These are phyloP conservation scores for Rubroboletus pulcherrimus DNA, from an alignment of 768 basidiomycete species.

Conservation along the genomic window DNA sequence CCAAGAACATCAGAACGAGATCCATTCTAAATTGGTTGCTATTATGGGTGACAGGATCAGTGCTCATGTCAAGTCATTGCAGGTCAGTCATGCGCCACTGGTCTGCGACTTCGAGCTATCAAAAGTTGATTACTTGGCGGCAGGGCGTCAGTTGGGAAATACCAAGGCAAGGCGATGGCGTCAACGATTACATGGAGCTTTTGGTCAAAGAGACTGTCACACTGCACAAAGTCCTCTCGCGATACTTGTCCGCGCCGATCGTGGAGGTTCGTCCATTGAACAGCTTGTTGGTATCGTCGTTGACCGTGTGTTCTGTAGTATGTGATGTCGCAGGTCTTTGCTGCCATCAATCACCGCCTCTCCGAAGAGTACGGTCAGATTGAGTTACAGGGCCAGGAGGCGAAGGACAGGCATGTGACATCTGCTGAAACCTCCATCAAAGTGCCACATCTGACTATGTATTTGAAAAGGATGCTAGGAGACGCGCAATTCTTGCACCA, in stretches of 20 bases:
- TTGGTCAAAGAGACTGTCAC: constrained; percentile 94
- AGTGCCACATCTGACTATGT: constrained; percentile 14
- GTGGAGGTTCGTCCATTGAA: constrained; percentile 61
- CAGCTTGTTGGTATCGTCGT: constrained; percentile 7
- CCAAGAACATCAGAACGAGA: constrained; percentile 99
- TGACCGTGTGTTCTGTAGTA: constrained; percentile 43
- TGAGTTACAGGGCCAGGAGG: constrained; percentile 77
- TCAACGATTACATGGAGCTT: constrained; percentile 89
- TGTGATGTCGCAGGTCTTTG: constrained; percentile 94
- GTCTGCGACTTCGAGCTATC: neutral
- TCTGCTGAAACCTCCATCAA: constrained; percentile 2
- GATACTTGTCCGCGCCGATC: constrained; percentile 73
- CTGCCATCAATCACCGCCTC: constrained; percentile 86
- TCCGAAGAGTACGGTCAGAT: constrained; percentile 82
- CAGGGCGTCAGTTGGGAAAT: constrained; percentile 80
- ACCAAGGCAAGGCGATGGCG: constrained; percentile 54
- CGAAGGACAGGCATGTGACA: constrained; percentile 69
- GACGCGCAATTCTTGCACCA: constrained; percentile 77
- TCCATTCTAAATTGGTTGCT: constrained; percentile 93
- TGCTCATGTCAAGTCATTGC: constrained; percentile 79
- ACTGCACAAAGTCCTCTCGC: constrained; percentile 91
- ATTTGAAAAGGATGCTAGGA: constrained; percentile 58
- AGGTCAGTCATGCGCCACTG: constrained; percentile 43
- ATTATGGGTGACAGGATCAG: constrained; percentile 96
- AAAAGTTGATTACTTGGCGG: constrained; percentile 1